Base-by-base conservation (phyloP, 768 basidiomycete species). In the Epithele typhae region DNA sequence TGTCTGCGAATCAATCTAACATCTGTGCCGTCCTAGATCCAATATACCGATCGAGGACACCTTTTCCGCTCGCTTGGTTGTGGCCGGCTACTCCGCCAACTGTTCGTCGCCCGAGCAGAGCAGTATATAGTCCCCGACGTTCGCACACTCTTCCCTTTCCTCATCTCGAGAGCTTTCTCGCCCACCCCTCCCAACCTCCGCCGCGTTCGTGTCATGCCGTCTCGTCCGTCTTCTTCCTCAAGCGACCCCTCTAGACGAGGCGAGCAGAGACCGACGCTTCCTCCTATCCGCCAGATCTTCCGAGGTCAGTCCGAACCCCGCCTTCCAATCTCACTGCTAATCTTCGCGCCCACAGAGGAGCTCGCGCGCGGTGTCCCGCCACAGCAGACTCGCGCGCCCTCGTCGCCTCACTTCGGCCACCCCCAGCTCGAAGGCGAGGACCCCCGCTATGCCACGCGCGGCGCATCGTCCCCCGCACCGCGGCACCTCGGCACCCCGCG, bases 271-370 rank as follows among this genome's bases (percentile, higher is more conserved):
- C 81, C 81, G 44, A 82, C 78, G 14, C 79, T 87, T 48, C 85
- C 85, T 33, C 75, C 83, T 38, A 85, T 87, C 45, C 79, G 82
- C 40, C 81, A 83, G 63, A 65, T 87, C 49, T 81, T 87, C 59
- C 68, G 75, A 71, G 77, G 85, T 82, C 47, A 55, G 59, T 51
- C 48, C 43, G 35, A 50, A 6, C 22, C 4, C 19, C 4, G 6
- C 21, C 6, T 21, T n/a, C 19, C 32, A 8, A 25, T 15, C 3
- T 24, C 10, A 24, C 38, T 18, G 14, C 51, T 48, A 19, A 49
- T 21, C 10, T 17, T 7, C 34, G 7, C 11, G 17, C 19, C 8
- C 6, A 17, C 38, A 61, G 62, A 43, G 40, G 59, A 64, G 39
- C 43, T 64, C 36, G 50, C 59, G n/a, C 48, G 53, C 37, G 49